A percentile compares a stretch with the other conserved stretches of the same genome.
Evolutionary conservation across 257 asterid species (phyloP).

Genomic region (Leonotis leonurus): DNA sequence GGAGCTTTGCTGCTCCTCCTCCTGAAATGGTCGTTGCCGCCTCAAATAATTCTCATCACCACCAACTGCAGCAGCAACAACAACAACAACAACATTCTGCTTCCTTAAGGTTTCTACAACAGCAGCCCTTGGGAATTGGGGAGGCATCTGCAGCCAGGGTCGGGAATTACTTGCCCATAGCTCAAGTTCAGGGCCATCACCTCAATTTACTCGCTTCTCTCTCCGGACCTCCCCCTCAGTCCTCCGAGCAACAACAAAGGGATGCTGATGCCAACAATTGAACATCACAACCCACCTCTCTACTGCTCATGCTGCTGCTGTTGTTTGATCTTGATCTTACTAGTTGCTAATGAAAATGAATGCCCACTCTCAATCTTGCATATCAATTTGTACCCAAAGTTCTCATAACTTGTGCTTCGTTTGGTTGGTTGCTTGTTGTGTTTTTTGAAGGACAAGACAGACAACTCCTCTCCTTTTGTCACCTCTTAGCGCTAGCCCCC

Average conservation of each 20-base stretch:
- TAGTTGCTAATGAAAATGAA: constrained; percentile 23
- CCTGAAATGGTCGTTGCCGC: constrained; percentile 52
- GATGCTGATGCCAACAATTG: constrained; percentile 68
- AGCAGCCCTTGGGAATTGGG: constrained; percentile 53
- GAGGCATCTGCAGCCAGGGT: constrained; percentile 97
- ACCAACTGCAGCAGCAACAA: constrained; percentile 27
- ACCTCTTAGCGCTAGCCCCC: constrained; percentile 27
- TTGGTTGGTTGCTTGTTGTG: constrained; percentile 29
- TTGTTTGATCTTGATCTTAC: constrained; percentile 33
- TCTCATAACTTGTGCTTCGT: constrained; percentile 33
- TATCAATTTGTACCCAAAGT: constrained; percentile 29
- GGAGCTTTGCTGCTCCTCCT: constrained; percentile 83
- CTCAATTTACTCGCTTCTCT: constrained; percentile 86
- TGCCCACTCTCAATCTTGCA: constrained; percentile 30
- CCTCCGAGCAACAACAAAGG: constrained; percentile 57
- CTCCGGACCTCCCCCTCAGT: constrained; percentile 57
- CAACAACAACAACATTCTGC: constrained; percentile 36
- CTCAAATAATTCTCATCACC: constrained; percentile 28
- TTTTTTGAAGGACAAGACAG: constrained; percentile 30
- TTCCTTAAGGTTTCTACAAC: constrained; percentile 73
- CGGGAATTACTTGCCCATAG: constrained; percentile 86
- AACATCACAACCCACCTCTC: constrained; percentile 17
- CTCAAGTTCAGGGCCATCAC: constrained; percentile 87
- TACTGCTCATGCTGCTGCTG: constrained; percentile 12
- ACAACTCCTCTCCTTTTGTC: constrained; percentile 26